Percentiles rank a stretch among this genome's conserved stretches.
Conservation (phyloP, 73 alveolate species). For the Paramecium tetraurelia region DNA sequence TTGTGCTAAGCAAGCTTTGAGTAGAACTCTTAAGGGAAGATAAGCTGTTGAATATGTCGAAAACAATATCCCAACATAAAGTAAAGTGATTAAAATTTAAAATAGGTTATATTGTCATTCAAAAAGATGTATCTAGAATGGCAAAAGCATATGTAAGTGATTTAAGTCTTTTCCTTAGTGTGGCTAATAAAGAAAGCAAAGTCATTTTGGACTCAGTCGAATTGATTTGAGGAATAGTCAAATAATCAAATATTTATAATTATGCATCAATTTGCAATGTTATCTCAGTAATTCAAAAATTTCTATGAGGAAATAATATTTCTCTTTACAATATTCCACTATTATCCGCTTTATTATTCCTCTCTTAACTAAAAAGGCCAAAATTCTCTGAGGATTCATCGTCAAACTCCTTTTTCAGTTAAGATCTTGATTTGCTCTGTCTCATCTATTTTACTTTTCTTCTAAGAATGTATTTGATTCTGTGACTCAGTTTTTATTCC, state of each 20-base stretch:
- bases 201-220: slow-evolving; percentile 49
- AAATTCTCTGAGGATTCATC: slow-evolving; percentile 3
- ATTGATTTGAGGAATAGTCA: slow-evolving; percentile 41
- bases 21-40: slow-evolving; percentile 57
- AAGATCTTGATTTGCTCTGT: background rate
- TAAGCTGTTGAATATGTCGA: slow-evolving; percentile 58
- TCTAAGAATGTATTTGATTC: background rate
- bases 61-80: slow-evolving; percentile 43
- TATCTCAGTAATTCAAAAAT: background rate
- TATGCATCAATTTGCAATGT: background rate
- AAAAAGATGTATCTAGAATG: slow-evolving; percentile 62
- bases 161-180: slow-evolving; percentile 46
- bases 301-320: slow-evolving; percentile 3
- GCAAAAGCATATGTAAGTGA: slow-evolving; percentile 66
- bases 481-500: background rate
- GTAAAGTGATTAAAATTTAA: background rate
- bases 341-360: background rate
- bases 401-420: background rate
- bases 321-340: slow-evolving; percentile 1
- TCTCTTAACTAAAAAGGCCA: slow-evolving; percentile 2
- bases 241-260: background rate
- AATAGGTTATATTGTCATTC: slow-evolving; percentile 47
- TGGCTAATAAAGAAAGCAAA: slow-evolving; percentile 58
- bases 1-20: slow-evolving; percentile 51
- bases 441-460: background rate